phyloP scores from a whole-genome alignment of 768 basidiomycete genomes.

The Holtermannia corniformis region DNA sequence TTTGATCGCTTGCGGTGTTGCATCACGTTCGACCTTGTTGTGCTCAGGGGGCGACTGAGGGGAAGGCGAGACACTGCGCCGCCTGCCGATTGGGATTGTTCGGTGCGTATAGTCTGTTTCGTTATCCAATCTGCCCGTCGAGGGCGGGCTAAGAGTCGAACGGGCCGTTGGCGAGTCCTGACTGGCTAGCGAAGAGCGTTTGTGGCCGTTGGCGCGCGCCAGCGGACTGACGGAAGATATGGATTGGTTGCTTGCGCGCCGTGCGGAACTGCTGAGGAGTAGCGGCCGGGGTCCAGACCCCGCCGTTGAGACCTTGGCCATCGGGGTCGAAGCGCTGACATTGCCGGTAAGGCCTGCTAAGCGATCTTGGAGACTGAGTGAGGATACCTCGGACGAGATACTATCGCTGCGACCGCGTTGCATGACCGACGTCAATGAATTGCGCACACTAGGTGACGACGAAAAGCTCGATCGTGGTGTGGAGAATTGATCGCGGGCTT shows the following conservation, averaged over 20 bases:
- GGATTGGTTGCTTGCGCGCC: constrained; percentile 4
- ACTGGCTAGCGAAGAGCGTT: not conserved
- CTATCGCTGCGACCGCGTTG: not conserved
- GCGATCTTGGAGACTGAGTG: constrained; percentile 3
- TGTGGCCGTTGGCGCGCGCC: too few relatives aligned
- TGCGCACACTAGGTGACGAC: not conserved
- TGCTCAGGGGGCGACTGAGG: not conserved
- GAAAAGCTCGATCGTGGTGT: not conserved
- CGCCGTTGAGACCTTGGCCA: not conserved
- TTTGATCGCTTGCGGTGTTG: too few relatives aligned
- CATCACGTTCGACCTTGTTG: not conserved
- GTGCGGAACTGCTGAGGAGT: constrained; percentile 4
- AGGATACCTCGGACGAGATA: not conserved
- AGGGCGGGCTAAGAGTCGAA: not conserved
- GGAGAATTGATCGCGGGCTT: not conserved
- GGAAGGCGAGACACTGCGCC: not conserved
- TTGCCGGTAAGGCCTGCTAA: not conserved
- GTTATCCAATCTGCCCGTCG: not conserved
- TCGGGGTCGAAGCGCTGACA: not conserved
- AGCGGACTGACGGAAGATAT: too few relatives aligned
- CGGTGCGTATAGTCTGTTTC: not conserved
- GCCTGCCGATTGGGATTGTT: constrained; percentile 1
- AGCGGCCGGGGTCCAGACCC: constrained; percentile 1
- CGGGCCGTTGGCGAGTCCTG: not conserved
- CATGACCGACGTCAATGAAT: not conserved